Evolutionary conservation across 1,139 yeast species (phyloP).

Genomic region (Pichia sorboxylosa): DNA sequence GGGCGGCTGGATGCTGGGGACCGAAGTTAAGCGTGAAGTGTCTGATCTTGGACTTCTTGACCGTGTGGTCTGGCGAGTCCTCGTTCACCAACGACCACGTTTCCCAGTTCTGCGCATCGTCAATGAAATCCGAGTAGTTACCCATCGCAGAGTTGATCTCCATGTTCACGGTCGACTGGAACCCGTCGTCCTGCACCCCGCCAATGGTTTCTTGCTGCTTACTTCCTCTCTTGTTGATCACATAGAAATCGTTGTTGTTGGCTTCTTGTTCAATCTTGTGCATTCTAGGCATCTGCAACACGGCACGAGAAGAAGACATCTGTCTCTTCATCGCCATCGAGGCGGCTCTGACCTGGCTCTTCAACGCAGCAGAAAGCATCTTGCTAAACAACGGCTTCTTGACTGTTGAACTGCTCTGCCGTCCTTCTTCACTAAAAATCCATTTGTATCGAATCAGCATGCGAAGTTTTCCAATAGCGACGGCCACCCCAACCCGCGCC

Average conservation of each 20-base stretch:
- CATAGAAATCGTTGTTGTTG: conserved; percentile 21
- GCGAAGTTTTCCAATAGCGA: too few relatives aligned
- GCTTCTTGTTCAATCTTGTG: conserved; percentile 17
- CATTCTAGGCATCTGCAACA: conserved; percentile 8
- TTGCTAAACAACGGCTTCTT: too few relatives aligned
- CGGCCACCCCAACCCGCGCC: too few relatives aligned
- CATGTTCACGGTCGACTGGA: conserved; percentile 17
- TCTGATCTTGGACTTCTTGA: conserved; percentile 45
- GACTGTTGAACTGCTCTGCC: too few relatives aligned
- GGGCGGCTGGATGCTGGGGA: conserved; percentile 94
- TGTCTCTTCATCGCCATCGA: background rate
- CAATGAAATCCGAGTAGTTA: conserved; percentile 24
- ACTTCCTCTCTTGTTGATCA: conserved; percentile 21
- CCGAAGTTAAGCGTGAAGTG: conserved; percentile 87
- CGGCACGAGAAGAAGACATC: conserved; percentile 7
- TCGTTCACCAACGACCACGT: conserved; percentile 24
- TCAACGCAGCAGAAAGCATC: conserved; percentile 1
- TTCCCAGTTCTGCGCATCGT: conserved; percentile 23
- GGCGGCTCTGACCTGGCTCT: background rate
- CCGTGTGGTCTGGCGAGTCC: conserved; percentile 25
- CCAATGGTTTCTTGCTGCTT: conserved; percentile 15
- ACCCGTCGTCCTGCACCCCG: conserved; percentile 18
- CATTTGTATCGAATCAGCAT: too few relatives aligned
- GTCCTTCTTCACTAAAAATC: too few relatives aligned
- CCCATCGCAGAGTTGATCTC: conserved; percentile 28